Evolutionary conservation across 441 rosid species (phyloP), one percentile per base, ranked within the genome.

Genomic region (Euphorbia schlechtendalii): DNA sequence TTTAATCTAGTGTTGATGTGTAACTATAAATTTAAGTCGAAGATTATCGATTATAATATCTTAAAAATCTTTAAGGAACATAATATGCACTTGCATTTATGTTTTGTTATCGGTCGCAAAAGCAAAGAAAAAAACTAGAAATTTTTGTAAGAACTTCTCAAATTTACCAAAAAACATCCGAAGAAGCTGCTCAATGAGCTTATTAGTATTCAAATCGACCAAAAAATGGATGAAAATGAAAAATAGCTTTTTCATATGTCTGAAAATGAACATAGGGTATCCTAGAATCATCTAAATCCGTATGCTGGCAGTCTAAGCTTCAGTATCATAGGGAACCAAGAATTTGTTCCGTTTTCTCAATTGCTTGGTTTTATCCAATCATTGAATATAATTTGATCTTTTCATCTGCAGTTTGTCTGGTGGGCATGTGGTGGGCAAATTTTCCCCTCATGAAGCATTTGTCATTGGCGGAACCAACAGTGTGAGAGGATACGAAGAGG

Each of bases 401-500:
- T 61, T 61, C 3, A 5, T 67, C 66, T 65, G 61, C 71, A 92
- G 96, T 69, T 71, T 93, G 69, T 87, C 99, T 5, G 90, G 96
- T 68, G 93, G 97, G 40, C 97, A 87, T 77, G 89, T 86, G 68
- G 79, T 86, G 74, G 99, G 96, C 55, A 90, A 84, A 66, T 93
- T 90, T 73, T 80, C 92, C 67, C 97, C 97, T 66, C 93, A 90
- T 73, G 96, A 90, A 82, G 97, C 99, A 45, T 93, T 88, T 63
- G 85, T 85, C 58, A 87, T 90, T 22, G 97, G 99, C 8, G 97
- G 99, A 77, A 88, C 96, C 69, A 93, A 88, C 73, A 90, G 92
- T 43, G 93, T 93, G 52, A 88, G 97, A 81, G 99, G 99, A 65
- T 93, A 93, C 61, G 92, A 93, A 81, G 99, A 93, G 76, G 99